Percentiles rank a stretch among this genome's conserved stretches.
These are phyloP conservation scores for Rhynchospora pubera DNA, from an alignment of 176 grass and related monocot genomes.

Conservation along the genomic window DNA sequence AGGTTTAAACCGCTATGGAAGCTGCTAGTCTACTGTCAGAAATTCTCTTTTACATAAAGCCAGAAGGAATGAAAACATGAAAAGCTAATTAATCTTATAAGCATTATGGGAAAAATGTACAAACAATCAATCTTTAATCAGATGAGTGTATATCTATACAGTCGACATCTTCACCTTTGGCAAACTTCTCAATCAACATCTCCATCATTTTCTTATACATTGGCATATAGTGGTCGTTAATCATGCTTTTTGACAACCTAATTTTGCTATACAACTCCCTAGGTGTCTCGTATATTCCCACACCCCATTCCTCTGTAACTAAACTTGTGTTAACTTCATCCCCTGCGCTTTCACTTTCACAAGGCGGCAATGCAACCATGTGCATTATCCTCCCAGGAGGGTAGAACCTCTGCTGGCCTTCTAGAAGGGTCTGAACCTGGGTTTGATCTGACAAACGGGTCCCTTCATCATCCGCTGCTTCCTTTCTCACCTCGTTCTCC, in stretches of 20 bases:
- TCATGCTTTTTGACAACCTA: constrained; percentile 84
- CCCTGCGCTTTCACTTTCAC: constrained; percentile 30
- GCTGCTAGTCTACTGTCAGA: not conserved
- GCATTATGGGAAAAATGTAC: constrained; percentile 4
- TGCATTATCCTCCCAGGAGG: constrained; percentile 95
- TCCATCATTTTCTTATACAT: constrained; percentile 99
- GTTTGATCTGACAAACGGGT: constrained; percentile 39
- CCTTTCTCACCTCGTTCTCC: constrained; percentile 35
- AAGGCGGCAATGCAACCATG: constrained; percentile 63
- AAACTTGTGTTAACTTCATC: constrained; percentile 24
- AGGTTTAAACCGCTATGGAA: not conserved
- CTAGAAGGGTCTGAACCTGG: constrained; percentile 38
- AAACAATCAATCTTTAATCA: constrained; percentile 25
- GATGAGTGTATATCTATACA: constrained; percentile 36
- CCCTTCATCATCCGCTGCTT: constrained; percentile 49
- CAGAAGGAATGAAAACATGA: not conserved
- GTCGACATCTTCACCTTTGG: constrained; percentile 48
- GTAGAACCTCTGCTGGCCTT: constrained; percentile 58
- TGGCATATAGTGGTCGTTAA: constrained; percentile 99
- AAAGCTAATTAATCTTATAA: constrained; percentile 5
- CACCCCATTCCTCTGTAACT: constrained; percentile 37
- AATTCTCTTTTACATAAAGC: too few relatives aligned
- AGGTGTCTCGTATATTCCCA: constrained; percentile 75
- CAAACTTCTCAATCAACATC: constrained; percentile 84
- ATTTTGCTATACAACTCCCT: constrained; percentile 88